Conservation (phyloP, 192 early-diverging fungal species). For the Backusella psychrophila region DNA sequence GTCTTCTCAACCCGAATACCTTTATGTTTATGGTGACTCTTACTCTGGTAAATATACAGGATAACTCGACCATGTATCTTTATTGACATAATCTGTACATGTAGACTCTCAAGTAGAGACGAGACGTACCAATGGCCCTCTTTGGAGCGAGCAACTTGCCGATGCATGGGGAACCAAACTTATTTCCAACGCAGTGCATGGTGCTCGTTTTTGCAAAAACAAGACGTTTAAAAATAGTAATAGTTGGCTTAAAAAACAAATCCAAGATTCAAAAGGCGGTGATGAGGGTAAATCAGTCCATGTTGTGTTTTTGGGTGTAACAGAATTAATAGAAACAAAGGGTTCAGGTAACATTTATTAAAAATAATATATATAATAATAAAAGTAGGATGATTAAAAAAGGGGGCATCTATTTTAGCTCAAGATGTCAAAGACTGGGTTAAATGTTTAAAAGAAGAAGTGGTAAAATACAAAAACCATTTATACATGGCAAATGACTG, state of each 20-base stretch:
- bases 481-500: neutral
- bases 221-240: neutral
- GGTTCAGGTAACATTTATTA: neutral
- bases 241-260: neutral
- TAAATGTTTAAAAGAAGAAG: conserved; percentile 20
- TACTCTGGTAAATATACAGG: conserved; percentile 29
- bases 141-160: conserved; percentile 31
- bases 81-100: too few relatives aligned
- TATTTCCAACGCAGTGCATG: conserved; percentile 4
- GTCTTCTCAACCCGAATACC: neutral
- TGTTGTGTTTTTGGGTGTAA: conserved; percentile 33
- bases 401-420: neutral
- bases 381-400: neutral
- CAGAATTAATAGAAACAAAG: conserved; percentile 23
- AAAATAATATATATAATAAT: neutral
- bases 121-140: conserved; percentile 31
- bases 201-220: conserved; percentile 4
- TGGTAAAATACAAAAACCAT: conserved; percentile 7
- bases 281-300: conserved; percentile 12
- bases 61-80: neutral
- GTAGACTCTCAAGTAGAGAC: neutral
- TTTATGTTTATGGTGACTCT: conserved; percentile 38
- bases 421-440: neutral
- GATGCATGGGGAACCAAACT: conserved; percentile 17
- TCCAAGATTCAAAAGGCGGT: neutral